Conservation (phyloP, 176 grass and related monocot species). For the Alloteropsis semialata region DNA sequence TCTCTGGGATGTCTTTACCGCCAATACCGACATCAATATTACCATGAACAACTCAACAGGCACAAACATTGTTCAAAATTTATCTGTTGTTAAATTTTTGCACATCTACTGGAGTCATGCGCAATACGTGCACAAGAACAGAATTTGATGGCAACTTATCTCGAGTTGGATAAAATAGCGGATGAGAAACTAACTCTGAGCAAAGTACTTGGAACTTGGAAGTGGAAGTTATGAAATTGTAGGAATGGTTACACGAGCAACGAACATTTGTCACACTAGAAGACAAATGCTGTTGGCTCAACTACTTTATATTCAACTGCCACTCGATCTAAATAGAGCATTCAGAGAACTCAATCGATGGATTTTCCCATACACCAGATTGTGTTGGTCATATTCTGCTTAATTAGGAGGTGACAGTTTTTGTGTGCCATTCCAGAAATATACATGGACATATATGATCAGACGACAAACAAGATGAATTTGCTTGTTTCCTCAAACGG, state of each 20-base stretch:
- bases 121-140: neutral
- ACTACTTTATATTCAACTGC: neutral
- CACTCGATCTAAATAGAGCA: neutral
- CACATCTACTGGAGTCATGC: neutral
- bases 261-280: neutral
- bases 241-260: neutral
- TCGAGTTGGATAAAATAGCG: neutral
- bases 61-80: neutral
- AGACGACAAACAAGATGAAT: neutral
- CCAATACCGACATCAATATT: neutral
- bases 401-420: neutral
- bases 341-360: neutral
- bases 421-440: neutral
- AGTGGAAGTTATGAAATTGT: neutral
- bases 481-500: conserved; percentile 5
- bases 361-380: neutral
- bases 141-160: neutral
- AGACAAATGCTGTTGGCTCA: neutral
- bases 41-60: neutral
- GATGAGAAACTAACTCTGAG: neutral
- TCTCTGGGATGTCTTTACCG: neutral
- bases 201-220: neutral
- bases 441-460: neutral
- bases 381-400: neutral
- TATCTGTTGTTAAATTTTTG: neutral